Evolutionary conservation across 495 filamentous ascomycete species (phyloP).

Genomic region (Xylaria acuta): DNA sequence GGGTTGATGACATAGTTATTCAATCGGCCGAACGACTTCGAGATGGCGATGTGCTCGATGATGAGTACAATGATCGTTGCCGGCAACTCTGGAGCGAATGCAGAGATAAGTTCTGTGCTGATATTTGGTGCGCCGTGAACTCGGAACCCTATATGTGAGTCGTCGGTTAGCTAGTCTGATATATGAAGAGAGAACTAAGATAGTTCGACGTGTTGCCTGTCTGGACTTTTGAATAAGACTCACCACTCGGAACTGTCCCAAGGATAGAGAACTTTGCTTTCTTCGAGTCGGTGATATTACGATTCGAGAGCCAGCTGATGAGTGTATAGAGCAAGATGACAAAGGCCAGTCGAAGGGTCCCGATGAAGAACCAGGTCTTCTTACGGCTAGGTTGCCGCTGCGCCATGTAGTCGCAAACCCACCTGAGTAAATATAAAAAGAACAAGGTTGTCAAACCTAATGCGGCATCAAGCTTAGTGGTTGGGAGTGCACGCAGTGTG

Average conservation of each 20-base stretch:
- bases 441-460: constrained; percentile 59
- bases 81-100: constrained; percentile 45
- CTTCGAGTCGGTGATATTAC: constrained; percentile 32
- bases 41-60: constrained; percentile 63
- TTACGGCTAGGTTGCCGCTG: constrained; percentile 45
- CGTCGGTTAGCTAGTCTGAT: background rate
- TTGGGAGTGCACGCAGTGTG: constrained; percentile 54
- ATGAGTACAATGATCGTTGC: constrained; percentile 55
- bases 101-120: constrained; percentile 39
- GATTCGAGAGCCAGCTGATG: constrained; percentile 48
- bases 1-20: constrained; percentile 63
- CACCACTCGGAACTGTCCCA: constrained; percentile 52
- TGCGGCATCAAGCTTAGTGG: constrained; percentile 57
- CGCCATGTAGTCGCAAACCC: constrained; percentile 50
- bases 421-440: constrained; percentile 56
- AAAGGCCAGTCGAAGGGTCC: constrained; percentile 53
- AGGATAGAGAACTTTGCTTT: constrained; percentile 51
- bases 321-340: constrained; percentile 53
- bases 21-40: constrained; percentile 60
- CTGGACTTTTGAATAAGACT: constrained; percentile 22
- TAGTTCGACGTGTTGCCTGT: background rate
- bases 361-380: constrained; percentile 53
- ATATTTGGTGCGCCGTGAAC: constrained; percentile 46
- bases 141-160: constrained; percentile 48
- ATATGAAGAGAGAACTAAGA: background rate